Conservation (phyloP, 441 rosid genomes). For the Adansonia rubrostipa region DNA sequence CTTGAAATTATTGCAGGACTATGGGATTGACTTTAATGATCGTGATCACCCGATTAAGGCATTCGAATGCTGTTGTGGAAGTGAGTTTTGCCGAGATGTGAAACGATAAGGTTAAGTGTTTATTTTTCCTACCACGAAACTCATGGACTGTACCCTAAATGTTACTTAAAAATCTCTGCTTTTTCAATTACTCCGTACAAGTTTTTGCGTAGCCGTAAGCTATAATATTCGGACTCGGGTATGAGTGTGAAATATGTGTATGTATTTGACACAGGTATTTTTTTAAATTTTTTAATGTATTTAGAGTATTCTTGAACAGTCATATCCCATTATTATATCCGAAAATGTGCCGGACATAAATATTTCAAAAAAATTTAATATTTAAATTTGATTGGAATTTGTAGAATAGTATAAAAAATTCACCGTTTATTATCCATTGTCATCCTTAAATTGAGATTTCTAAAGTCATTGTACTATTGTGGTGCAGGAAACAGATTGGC, state of each 20-base stretch:
- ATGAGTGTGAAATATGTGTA: too few species aligned
- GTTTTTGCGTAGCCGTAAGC: neutral
- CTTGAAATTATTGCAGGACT: constrained; percentile 60
- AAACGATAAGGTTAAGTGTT: constrained; percentile 37
- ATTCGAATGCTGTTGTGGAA: constrained; percentile 72
- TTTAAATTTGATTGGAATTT: too few species aligned
- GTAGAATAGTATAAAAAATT: too few species aligned
- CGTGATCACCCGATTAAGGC: constrained; percentile 77
- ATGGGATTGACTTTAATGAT: constrained; percentile 80
- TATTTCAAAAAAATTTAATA: too few species aligned
- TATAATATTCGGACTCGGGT: too few species aligned
- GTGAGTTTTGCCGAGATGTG: constrained; percentile 64
- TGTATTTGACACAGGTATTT: too few species aligned
- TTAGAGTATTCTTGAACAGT: too few species aligned
- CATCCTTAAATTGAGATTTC: too few species aligned
- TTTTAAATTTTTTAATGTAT: too few species aligned
- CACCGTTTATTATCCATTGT: too few species aligned
- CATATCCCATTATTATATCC: too few species aligned
- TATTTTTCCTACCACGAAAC: neutral
- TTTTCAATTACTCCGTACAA: neutral
- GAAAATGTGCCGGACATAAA: too few species aligned
- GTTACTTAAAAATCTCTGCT: neutral
- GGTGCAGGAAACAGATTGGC: neutral
- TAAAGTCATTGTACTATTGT: neutral
- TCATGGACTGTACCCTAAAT: neutral